Percentiles rank a stretch among this genome's conserved stretches.
Conservation (phyloP, 805 yeast species). For the Hanseniaspora lachancei region DNA sequence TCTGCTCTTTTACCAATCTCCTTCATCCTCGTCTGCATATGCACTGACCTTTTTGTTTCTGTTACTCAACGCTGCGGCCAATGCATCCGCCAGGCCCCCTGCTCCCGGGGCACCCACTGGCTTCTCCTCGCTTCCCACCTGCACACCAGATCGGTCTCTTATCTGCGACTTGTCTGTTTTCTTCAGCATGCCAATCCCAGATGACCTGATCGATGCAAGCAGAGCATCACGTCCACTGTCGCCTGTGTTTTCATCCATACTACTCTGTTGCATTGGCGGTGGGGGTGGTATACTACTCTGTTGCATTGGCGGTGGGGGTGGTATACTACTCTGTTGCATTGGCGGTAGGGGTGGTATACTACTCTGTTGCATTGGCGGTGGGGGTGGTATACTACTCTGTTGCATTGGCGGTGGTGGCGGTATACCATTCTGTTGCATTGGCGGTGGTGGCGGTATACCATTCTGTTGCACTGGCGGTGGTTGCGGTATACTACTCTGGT, state of each 20-base stretch:
- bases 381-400: conserved; percentile 10
- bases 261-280: conserved; percentile 16
- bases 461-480: conserved; percentile 17
- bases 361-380: conserved; percentile 18
- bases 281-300: conserved; percentile 7
- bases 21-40: conserved; percentile 72
- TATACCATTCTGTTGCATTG: conserved; percentile 13
- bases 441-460: conserved; percentile 13
- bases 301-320: no score
- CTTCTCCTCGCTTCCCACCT: conserved; percentile 39
- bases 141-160: conserved; percentile 61
- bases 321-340: not conserved
- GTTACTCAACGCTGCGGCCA: conserved; percentile 70
- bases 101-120: conserved; percentile 33
- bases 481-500: conserved; percentile 15
- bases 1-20: conserved; percentile 66
- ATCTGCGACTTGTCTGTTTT: conserved; percentile 74
- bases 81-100: conserved; percentile 67
- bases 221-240: conserved; percentile 66
- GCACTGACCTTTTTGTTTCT: conserved; percentile 72
- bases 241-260: conserved; percentile 24
- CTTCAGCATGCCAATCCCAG: conserved; percentile 56
- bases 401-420: conserved; percentile 10
- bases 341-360: conserved; percentile 13
- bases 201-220: conserved; percentile 70